These are phyloP conservation scores for Yamadazyma oceani DNA, from an alignment of 1,139 yeast genomes.

Conservation along the genomic window DNA sequence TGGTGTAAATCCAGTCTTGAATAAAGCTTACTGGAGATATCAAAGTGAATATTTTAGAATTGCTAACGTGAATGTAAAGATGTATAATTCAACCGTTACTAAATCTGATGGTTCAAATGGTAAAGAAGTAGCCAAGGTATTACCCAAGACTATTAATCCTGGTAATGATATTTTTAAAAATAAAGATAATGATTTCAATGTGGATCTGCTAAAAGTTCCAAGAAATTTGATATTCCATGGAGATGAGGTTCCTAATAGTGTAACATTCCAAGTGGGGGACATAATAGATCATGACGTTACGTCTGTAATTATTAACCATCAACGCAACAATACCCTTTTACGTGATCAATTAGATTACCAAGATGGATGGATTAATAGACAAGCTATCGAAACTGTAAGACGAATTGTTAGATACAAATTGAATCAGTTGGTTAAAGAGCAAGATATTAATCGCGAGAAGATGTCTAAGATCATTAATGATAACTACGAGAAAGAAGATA, in stretches of 20 bases:
- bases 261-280: conserved; percentile 82
- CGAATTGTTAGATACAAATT: conserved; percentile 72
- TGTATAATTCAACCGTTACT: conserved; percentile 2
- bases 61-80: conserved; percentile 28
- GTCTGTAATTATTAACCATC: conserved; percentile 27
- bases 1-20: conserved; percentile 71
- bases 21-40: conserved; percentile 49
- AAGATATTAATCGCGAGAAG: conserved; percentile 36
- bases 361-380: conserved; percentile 77
- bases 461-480: conserved; percentile 46
- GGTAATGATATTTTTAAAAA: conserved; percentile 10
- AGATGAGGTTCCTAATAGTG: conserved; percentile 59
- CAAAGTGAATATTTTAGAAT: conserved; percentile 87
- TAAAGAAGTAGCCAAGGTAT: conserved; percentile 12
- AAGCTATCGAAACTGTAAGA: conserved; percentile 64
- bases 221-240: conserved; percentile 73
- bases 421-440: conserved; percentile 50
- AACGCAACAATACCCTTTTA: neutral
- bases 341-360: conserved; percentile 42
- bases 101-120: neutral
- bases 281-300: conserved; percentile 64
- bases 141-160: conserved; percentile 18
- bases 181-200: neutral
- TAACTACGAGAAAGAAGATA: conserved; percentile 33
- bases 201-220: conserved; percentile 26